These are phyloP conservation scores for Malus hybrid DNA, from an alignment of 331 rosid genomes.

Conservation along the genomic window DNA sequence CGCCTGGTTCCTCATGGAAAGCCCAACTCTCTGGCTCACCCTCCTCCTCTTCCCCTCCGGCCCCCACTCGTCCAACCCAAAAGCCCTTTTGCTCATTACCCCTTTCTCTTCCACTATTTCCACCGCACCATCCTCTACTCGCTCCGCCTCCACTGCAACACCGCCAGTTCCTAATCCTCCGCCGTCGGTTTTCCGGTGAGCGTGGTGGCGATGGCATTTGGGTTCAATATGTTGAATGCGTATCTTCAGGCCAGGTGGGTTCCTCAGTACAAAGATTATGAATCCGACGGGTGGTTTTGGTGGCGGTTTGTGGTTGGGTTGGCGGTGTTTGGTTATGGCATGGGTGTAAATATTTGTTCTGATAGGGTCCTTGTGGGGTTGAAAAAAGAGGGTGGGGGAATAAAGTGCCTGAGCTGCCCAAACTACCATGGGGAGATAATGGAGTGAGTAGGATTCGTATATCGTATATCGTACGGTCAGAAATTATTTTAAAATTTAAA, in stretches of 20 bases:
- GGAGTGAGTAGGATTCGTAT: conserved; percentile 91
- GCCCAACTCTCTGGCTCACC: conserved; percentile 73
- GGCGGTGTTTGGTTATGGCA: conserved; percentile 41
- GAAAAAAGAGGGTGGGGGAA: conserved; percentile 62
- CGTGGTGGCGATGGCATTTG: conserved; percentile 45
- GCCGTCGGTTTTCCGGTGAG: conserved; percentile 38
- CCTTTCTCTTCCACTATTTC: conserved; percentile 60
- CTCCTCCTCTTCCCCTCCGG: conserved; percentile 58
- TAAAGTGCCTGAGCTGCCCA: conserved; percentile 67
- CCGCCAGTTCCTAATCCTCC: background rate
- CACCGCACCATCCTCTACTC: conserved; percentile 64
- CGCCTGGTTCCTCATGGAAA: conserved; percentile 91
- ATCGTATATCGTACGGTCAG: too few species aligned
- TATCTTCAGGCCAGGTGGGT: conserved; percentile 63
- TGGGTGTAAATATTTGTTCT: conserved; percentile 54
- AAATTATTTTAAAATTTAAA: too few species aligned
- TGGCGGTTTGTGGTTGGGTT: conserved; percentile 27
- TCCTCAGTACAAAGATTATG: conserved; percentile 44
- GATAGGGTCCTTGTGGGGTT: conserved; percentile 54
- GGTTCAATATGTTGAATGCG: conserved; percentile 47
- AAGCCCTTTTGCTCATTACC: conserved; percentile 47
- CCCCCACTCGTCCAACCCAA: conserved; percentile 35
- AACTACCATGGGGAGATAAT: conserved; percentile 68
- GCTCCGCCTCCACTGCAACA: conserved; percentile 22
- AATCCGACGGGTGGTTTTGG: conserved; percentile 41